Evolutionary conservation across 2,329 filamentous ascomycete species (phyloP), one percentile per base, ranked within the genome.

Genomic region (Diaporthe ampelina): DNA sequence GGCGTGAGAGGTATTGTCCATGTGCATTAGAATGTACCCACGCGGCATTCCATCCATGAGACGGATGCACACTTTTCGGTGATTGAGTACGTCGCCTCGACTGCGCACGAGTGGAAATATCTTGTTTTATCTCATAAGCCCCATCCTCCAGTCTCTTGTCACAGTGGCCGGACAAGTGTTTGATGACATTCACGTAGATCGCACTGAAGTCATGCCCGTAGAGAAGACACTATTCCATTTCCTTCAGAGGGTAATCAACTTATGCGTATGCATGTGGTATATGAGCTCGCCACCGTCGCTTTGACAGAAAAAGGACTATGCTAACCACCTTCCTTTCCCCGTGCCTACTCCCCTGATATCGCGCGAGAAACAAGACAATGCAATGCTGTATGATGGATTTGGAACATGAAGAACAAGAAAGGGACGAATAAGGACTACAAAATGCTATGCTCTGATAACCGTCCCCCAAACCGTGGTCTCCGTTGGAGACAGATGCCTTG

Each of bases 361-460:
- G 48, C 52, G 37, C 17, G 24, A 59, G 11, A 37, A 11, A 26
- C 10, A 15, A 29, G 63, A 68, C 48, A 40, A 68, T 68, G 63
- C 63, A 54, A 68, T 68, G 63, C 63, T 68, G 63, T 68, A 68
- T 68, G 63, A 26, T 48, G 37, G 17, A 32, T 15, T 9, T 13
- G 32, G 24, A 19, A 50, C 26, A 68, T 7, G 15, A 29, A 17
- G 40, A 54, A 52, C 29, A 67, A 35, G 6, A 43, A 61, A 17
- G 6, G 50, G 61, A 35, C 61, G 40, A 50, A 29, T 13, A 37
- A 68, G 21, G n/a, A 67, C 61, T 40, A 54, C 45, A 40, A 37
- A 40, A 68, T 68, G 63, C 63, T 68, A 68, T 68, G 63, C 63
- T 54, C 8, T 8, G 37, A 54, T 9, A 26, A 19, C 15, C 29